Base-by-base conservation (phyloP, 2,329 filamentous ascomycete genomes). In the Pseudonectria foliicola region DNA sequence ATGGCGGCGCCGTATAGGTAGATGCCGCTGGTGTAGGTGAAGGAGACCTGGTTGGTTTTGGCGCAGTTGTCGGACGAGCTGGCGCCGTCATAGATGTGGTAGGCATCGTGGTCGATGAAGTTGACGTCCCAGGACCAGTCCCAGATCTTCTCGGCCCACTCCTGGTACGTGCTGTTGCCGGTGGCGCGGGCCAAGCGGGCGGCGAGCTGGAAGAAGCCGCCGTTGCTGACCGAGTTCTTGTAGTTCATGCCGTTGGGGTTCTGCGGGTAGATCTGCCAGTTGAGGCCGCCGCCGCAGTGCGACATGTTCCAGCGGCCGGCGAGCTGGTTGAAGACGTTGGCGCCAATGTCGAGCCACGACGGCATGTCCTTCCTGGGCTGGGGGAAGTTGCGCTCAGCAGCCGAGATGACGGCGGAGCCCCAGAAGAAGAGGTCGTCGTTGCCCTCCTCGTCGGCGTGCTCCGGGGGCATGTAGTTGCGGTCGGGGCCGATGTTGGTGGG, bases 191-290 rank as follows among this genome's bases (percentile, higher is more conserved):
- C 82, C 11, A 90, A 69, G 13, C 85, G 80, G 1, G 86, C 84
- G 4, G 82, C 80, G 10, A 94, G 70, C 51, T 89, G 82, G 59
- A 93, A 89, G 55, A 92, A 77, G n/a, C 79, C 80, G 27, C 84
- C 85, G 57, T 92, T 92, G 42, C 80, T 80, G 48, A 89, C 76
- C 6, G 79, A 73, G 63, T 90, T 90, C 62, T 89, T 92, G 72
- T 93, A 92, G 52, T 77, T 71, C 56, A 88, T 80, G 11, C 86
- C 87, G 42, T 78, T 78, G 30, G 66, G 64, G 55, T 93, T 90
- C 49, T 73, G 75, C 2, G 72, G 63, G 56, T 81, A 89, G 46
- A 94, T 87, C 64, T 94, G 86, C 85, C 85, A 90, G 37, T 77
- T 70, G 30, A 92, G 63, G 4, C 86, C 87, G 40, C 86, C 86